Percentiles rank a stretch among this genome's conserved stretches.
Evolutionary conservation across 139 green algal genomes (phyloP).

Genomic region (Chlorella vulgaris): DNA sequence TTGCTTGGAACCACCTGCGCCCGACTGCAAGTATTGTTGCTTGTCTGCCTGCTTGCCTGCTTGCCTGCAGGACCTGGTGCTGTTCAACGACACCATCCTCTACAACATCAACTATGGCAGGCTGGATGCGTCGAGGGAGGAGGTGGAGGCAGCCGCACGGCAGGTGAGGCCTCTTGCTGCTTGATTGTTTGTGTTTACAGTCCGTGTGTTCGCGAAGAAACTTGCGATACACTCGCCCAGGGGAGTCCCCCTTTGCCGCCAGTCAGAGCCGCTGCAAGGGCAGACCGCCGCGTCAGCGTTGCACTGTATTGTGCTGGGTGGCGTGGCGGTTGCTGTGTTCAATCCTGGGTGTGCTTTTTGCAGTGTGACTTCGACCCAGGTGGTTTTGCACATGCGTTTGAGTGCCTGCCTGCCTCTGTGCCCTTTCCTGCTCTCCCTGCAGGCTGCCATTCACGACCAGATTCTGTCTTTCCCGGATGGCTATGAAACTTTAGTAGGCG

Average conservation of each 20-base stretch:
- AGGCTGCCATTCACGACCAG: constrained; percentile 82
- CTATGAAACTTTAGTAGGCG: constrained; percentile 91
- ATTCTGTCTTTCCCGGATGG: constrained; percentile 90
- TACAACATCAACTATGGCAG: constrained; percentile 92
- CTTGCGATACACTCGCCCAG: too few species aligned
- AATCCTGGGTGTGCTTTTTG: too few species aligned
- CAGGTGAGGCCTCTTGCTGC: constrained; percentile 10
- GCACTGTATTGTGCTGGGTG: too few species aligned
- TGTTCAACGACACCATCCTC: constrained; percentile 97
- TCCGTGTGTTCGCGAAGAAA: too few species aligned
- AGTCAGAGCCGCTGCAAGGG: not conserved
- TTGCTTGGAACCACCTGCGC: not conserved
- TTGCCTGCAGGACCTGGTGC: constrained; percentile 50
- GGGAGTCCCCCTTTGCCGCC: too few species aligned
- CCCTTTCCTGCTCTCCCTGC: constrained; percentile 11
- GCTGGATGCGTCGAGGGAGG: constrained; percentile 62
- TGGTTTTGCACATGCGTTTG: not conserved
- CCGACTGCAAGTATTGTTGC: too few species aligned
- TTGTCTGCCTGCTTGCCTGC: too few species aligned
- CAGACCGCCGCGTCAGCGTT: too few species aligned
- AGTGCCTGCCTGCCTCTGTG: not conserved
- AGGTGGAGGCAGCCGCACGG: constrained; percentile 47
- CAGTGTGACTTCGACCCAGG: too few species aligned
- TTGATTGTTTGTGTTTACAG: too few species aligned
- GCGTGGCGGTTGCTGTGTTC: too few species aligned